Evolutionary conservation across 78 protist genomes (phyloP).

Genomic region (Cavenderia fasciculata): DNA sequence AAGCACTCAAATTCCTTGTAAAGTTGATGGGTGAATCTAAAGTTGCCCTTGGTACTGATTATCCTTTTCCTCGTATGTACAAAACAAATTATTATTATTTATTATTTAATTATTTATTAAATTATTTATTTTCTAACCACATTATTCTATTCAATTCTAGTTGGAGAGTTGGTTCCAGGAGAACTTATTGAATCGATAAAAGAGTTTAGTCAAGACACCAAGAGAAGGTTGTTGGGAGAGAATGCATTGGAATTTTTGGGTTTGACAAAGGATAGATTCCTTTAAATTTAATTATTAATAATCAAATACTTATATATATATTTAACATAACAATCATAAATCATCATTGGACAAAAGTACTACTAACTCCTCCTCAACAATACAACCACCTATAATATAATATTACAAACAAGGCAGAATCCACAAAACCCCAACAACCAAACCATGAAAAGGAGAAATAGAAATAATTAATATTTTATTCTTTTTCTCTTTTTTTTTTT

Average conservation of each 20-base stretch:
- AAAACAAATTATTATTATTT: background rate
- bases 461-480: too few species aligned
- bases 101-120: background rate
- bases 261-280: constrained; percentile 34
- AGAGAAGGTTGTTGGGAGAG: constrained; percentile 32
- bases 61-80: constrained; percentile 84
- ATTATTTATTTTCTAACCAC: too few species aligned
- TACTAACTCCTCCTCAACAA: too few species aligned
- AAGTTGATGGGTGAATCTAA: constrained; percentile 82
- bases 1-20: constrained; percentile 81
- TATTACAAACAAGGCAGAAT: too few species aligned
- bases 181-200: constrained; percentile 70
- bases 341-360: too few species aligned
- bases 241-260: constrained; percentile 79
- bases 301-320: too few species aligned
- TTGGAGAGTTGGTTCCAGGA: constrained; percentile 94
- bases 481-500: too few species aligned
- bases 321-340: too few species aligned
- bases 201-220: constrained; percentile 20
- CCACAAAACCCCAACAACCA: too few species aligned
- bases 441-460: too few species aligned
- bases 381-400: too few species aligned
- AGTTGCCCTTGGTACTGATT: constrained; percentile 88
- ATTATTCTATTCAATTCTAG: background rate
- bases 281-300: background rate